These are phyloP conservation scores for Coemansia sp. DNA, from an alignment of 192 early-diverging fungal species.

Conservation along the genomic window DNA sequence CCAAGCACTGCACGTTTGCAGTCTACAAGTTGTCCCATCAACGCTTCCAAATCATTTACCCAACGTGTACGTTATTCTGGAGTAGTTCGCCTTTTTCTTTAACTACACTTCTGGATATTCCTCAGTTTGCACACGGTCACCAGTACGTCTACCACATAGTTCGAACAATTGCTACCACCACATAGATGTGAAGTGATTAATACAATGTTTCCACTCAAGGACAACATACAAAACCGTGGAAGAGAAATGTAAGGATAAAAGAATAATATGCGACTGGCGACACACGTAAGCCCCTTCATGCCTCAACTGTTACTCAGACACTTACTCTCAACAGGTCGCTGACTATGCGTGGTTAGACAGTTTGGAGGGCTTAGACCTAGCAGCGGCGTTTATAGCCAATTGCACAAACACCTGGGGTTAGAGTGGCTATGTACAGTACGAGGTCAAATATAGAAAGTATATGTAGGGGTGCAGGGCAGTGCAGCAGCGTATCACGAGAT, in stretches of 20 bases:
- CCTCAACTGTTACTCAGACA: neutral
- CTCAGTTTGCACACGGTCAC: no score
- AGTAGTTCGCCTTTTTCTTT: no score
- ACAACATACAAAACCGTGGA: neutral
- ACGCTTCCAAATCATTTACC: neutral
- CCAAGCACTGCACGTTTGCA: neutral
- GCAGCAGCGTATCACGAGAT: neutral
- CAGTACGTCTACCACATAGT: no score
- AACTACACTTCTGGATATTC: no score
- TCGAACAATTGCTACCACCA: no score
- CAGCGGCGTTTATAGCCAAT: neutral
- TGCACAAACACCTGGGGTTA: neutral
- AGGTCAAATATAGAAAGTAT: neutral
- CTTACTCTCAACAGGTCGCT: neutral
- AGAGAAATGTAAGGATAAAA: neutral
- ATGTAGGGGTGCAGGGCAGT: neutral
- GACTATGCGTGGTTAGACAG: no score
- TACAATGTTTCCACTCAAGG: no score
- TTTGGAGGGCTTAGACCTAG: neutral
- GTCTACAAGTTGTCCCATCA: neutral
- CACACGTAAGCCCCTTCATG: neutral
- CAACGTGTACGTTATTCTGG: neutral
- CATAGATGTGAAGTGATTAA: no score
- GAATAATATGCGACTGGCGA: neutral
- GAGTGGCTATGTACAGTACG: neutral